Evolutionary conservation across 108 stramenopile species (phyloP).

Genomic region (Seminavis robusta): DNA sequence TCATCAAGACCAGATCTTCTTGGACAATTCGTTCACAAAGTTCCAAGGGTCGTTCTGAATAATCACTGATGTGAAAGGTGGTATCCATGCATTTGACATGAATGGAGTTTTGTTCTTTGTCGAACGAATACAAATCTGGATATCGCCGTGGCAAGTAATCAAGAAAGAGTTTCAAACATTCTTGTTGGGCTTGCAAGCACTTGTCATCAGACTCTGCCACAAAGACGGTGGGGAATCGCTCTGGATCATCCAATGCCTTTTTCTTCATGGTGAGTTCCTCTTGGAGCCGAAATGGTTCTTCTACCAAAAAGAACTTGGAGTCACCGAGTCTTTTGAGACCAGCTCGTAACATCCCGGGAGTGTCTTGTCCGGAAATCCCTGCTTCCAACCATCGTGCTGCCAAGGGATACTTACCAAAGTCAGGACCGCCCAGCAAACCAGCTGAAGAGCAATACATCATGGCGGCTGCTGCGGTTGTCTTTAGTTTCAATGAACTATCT

Average conservation of each 20-base stretch:
- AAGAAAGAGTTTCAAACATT: constrained; percentile 5
- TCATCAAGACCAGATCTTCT: constrained; percentile 8
- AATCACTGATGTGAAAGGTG: neutral
- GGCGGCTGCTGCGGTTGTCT: constrained; percentile 10
- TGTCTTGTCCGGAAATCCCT: constrained; percentile 10
- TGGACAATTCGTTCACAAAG: constrained; percentile 5
- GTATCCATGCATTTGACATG: neutral
- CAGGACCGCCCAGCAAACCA: no score
- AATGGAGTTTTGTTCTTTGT: neutral
- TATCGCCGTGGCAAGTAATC: constrained; percentile 6
- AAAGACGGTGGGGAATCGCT: no score
- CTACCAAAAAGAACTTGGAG: constrained; percentile 5
- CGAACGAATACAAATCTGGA: constrained; percentile 8
- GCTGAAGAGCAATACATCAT: constrained; percentile 1
- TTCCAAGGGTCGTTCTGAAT: neutral
- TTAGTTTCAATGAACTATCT: constrained; percentile 3
- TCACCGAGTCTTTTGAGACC: constrained; percentile 2
- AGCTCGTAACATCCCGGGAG: constrained; percentile 3
- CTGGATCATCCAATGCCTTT: no score
- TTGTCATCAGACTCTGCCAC: neutral
- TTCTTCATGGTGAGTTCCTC: no score
- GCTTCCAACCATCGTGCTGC: constrained; percentile 10
- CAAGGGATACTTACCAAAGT: neutral
- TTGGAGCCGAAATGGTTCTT: no score
- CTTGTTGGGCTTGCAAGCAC: neutral